Evolutionary conservation across 2,329 filamentous ascomycete genomes (phyloP), one percentile per base, ranked within the genome.

Genomic region (Coniella lustricola): DNA sequence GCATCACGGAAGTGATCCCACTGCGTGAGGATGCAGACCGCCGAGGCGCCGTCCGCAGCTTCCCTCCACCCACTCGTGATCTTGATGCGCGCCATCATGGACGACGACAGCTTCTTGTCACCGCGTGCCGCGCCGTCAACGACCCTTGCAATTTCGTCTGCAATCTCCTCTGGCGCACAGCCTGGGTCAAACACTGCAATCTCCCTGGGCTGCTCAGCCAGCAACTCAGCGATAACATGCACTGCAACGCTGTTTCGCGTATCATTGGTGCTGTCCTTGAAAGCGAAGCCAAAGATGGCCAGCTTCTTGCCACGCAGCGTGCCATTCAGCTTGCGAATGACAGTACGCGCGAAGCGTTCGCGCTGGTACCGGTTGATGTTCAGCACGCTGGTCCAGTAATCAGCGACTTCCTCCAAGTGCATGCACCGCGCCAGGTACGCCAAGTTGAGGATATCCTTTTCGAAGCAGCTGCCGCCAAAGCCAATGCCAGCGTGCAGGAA

Each of bases 391-490:
- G 66, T 64, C 80, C 80, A 84, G 60, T 83, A 83, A 21, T 71
- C 66, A 0, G 75, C 76, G 1, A 83, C 78, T 51, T 82, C 77
- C 2, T 71, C 67, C 25, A 83, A 62, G 39, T 76, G 70, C 20
- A 82, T 59, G 3, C 69, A 71, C 51, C 79, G 72, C 0, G 80
- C 75, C 4, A 83, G 67, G 60, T 82, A 82, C 2, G 74, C 70
- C 33, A 84, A 62, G 57, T 69, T 78, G 17, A 77, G 65, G 43
- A 82, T 75, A 57, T 84, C 80, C 57, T 84, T 84, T 53, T 75
- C 71, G 62, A 84, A 82, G 58, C 81, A 84, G 7, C 73, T 77
- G 0, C 80, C 80, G n/a, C 80, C 81, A 54, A 82, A 84, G 0
- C 81, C 80, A 10, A 81, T 66, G 5, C 74, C 74, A 1, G 79